These are phyloP conservation scores for Neopestalotiopsis rosae DNA, from an alignment of 2,329 filamentous ascomycete genomes.

Conservation along the genomic window DNA sequence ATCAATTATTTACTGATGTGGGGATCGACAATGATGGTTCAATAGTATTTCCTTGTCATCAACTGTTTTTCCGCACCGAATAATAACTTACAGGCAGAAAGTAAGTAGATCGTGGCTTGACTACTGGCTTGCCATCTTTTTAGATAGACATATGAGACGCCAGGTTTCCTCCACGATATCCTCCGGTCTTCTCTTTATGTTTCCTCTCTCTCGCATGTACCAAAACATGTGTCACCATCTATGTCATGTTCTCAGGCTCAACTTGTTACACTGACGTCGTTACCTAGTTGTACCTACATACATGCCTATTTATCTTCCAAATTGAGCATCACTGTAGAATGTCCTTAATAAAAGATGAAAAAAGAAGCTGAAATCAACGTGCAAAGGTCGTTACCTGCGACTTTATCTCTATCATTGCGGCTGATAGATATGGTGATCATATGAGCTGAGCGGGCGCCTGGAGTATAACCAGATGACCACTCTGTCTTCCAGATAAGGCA, in stretches of 20 bases:
- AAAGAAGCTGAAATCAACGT: background rate
- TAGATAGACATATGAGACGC: background rate
- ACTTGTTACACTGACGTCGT: too few species aligned
- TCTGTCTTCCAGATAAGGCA: background rate
- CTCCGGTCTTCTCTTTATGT: background rate
- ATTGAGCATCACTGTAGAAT: too few species aligned
- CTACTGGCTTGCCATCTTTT: too few species aligned
- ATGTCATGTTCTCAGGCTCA: background rate
- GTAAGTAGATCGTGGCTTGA: background rate
- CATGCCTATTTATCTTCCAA: too few species aligned
- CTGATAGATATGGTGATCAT: constrained; percentile 2
- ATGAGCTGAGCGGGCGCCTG: background rate
- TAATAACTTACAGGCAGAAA: background rate
- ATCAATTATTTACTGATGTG: background rate
- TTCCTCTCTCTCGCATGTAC: background rate
- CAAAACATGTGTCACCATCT: background rate
- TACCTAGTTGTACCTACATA: too few species aligned
- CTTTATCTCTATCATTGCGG: background rate
- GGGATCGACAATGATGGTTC: too few species aligned
- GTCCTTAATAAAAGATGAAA: too few species aligned
- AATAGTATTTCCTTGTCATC: too few species aligned
- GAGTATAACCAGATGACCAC: background rate
- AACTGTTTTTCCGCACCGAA: too few species aligned
- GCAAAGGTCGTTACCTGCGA: background rate
- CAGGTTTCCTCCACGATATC: background rate